Base-by-base conservation (phyloP, 1,284 basidiomycete genomes). In the Stygiomarasmius scandens region DNA sequence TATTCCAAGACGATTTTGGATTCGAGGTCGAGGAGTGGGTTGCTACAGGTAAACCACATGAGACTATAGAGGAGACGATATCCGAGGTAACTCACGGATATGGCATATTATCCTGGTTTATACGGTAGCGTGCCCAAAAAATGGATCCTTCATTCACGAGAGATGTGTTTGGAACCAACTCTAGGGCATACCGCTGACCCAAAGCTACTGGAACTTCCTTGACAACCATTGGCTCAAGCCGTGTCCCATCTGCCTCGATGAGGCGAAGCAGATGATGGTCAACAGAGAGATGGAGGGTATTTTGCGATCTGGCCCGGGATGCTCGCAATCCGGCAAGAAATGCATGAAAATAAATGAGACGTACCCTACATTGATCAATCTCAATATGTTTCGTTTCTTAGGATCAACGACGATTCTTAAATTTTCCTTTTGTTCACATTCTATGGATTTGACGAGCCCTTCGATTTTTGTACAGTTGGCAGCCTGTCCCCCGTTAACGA, bases 221-320 rank as follows among this genome's bases (percentile, higher is more conserved):
- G 10, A 57, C 55, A 2, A 52, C 8, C 20, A 52, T 36, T 14
- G 55, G 55, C 8, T 49, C 45, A 19, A 57, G 36, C 14, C 27
- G 20, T 3, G 55, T 57, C 19, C 55, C 55, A 48, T 57, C 55
- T 20, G 55, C 55, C 25, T 57, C 55, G 16, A 57, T 12, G n/a
- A 57, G 43, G 25, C 50, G 55, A 16, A 57, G 38, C 24, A 57
- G 22, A 43, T 57, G 55, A 12, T 22, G 47, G 20, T 57, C 55
- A 20, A 57, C 43, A 16, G 50, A 52, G n/a, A 57, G 23, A 38
- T 57, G 55, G 19, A 57, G 45, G 24, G 23, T 19, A 47, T 45
- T 8, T 32, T 29, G 2, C 45, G 25, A 49, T 23, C n/a, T 29
- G 10, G n/a, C n/a, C n/a, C n/a, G n/a, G n/a, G n/a, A n/a, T n/a